phyloP scores from a whole-genome alignment of 345 rosid genomes.

The Eutrema heterophyllum region DNA sequence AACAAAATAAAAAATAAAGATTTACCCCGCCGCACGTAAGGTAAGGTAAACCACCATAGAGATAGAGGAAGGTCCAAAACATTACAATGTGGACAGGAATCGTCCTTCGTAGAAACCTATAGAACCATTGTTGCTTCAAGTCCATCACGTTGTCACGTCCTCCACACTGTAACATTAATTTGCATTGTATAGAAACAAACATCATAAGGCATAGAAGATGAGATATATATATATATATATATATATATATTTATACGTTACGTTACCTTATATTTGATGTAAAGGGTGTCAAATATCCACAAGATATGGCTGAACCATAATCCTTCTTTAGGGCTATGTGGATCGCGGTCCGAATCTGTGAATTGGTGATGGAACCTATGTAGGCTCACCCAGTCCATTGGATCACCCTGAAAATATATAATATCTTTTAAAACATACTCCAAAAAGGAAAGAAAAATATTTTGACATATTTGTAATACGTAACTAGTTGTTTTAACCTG shows the following conservation, averaged over 20 bases:
- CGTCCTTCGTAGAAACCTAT: constrained; percentile 52
- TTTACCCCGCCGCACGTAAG: constrained; percentile 85
- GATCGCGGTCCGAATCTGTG: constrained; percentile 78
- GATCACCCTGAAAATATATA: constrained; percentile 35
- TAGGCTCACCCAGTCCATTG: constrained; percentile 88
- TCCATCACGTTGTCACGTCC: constrained; percentile 70
- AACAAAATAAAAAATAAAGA: background rate
- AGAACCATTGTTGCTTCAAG: constrained; percentile 73
- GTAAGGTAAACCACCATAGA: constrained; percentile 71
- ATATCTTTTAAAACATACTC: background rate
- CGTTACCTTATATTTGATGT: constrained; percentile 46
- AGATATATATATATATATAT: background rate
- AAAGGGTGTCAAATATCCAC: constrained; percentile 65
- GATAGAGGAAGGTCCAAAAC: constrained; percentile 45
- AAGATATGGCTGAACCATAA: constrained; percentile 78
- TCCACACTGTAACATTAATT: constrained; percentile 22
- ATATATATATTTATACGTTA: background rate
- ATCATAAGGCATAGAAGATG: background rate
- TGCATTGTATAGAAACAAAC: background rate
- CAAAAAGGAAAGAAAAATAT: background rate
- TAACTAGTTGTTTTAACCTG: constrained; percentile 39
- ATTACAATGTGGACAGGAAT: constrained; percentile 58
- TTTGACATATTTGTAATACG: background rate
- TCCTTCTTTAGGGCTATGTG: constrained; percentile 85
- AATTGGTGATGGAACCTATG: constrained; percentile 86